Evolutionary conservation across 257 asterid species (phyloP), one percentile per base, ranked within the genome.

Genomic region (Solanum chilense): DNA sequence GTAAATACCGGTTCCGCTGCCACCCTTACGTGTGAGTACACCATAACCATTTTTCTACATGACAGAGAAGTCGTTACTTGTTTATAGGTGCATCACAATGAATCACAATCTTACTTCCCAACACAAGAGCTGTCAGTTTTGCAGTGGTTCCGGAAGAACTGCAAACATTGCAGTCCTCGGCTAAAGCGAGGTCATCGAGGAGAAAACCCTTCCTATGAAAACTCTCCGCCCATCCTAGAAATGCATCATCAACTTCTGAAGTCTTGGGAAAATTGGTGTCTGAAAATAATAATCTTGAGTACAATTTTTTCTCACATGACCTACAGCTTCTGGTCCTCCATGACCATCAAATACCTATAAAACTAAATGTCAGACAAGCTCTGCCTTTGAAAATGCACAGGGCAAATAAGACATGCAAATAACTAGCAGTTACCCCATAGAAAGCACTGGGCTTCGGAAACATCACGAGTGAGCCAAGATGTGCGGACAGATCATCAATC

Each of bases 241-340:
- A 91, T 0, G 90, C 69, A 29, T 94, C 95, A 45, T 86, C 88
- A 39, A 90, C 90, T 74, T 93, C 91, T 66, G 90, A 87, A 37
- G 93, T 84, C 75, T 87, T 90, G 0, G 96, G 95, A 91, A 95
- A 93, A 87, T 91, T 84, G 83, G 91, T 88, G 73, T 94, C 94
- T 90, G 93, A 91, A 37, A 95, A 94, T 68, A 95, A 88, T 89
- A 95, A 90, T 85, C 92, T 91, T 91, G 45, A 93, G 91, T 2
- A 92, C 98, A 73, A 35, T 93, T 91, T 74, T 88, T 91, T 52
- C 87, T 90, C 58, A 94, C 93, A 87, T 91, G 93, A 52, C 95
- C 92, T 31, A 98, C 98, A n/a, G 98, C 98, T 89, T 95, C 98
- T 18, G 98, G 91, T 44, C 98, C 98, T 85, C 98, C 98, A 77